Conservation (phyloP, 305 asterid species). For the Plantago lanceolata region DNA sequence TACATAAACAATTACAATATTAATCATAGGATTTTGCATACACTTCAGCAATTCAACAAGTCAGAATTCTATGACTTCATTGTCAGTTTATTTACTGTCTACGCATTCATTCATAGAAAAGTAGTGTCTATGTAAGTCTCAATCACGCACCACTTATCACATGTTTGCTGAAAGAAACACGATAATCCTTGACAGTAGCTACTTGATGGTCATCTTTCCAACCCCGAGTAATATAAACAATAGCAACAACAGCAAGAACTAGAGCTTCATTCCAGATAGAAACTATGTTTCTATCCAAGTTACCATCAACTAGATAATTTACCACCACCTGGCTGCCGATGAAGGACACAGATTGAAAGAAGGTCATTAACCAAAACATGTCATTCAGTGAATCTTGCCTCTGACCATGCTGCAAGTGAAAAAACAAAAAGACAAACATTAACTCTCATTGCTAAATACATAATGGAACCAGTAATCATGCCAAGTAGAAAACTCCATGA, state of each 20-base stretch:
- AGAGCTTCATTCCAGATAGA: conserved; percentile 44
- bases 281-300: conserved; percentile 33
- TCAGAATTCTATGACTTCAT: background rate
- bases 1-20: conserved; percentile 28
- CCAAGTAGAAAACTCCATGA: conserved; percentile 10
- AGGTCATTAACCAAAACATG: conserved; percentile 87
- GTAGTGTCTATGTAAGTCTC: conserved; percentile 6
- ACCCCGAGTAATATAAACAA: conserved; percentile 44
- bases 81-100: conserved; percentile 1
- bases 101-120: background rate
- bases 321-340: conserved; percentile 70
- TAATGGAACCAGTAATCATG: conserved; percentile 11
- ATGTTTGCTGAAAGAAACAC: conserved; percentile 37
- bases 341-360: conserved; percentile 58
- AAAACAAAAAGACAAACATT: background rate
- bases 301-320: conserved; percentile 55
- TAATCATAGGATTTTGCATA: conserved; percentile 1
- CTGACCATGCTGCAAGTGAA: conserved; percentile 59
- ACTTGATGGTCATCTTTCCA: conserved; percentile 51
- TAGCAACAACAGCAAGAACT: conserved; percentile 43
- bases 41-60: conserved; percentile 1
- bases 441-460: background rate
- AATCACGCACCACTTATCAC: conserved; percentile 47
- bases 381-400: conserved; percentile 80
- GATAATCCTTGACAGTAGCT: conserved; percentile 48